phyloP scores from a whole-genome alignment of 345 rosid genomes.

The Laguncularia racemosa region DNA sequence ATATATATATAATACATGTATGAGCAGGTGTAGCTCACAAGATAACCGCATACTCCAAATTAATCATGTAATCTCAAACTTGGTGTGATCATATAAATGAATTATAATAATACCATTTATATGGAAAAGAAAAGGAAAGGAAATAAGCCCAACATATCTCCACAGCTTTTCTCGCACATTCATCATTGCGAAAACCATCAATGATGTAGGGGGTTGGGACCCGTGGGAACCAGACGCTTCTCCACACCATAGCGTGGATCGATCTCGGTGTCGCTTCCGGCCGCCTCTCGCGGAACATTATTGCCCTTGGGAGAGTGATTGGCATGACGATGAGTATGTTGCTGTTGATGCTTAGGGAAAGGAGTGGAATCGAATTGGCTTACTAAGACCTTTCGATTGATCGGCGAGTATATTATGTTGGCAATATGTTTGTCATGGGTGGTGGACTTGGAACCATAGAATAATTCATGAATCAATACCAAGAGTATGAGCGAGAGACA shows the following conservation, averaged over 20 bases:
- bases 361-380: constrained; percentile 54
- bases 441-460: constrained; percentile 25
- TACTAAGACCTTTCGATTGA: constrained; percentile 39
- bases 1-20: too few relatives aligned
- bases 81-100: too few relatives aligned
- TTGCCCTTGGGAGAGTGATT: too few relatives aligned
- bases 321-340: neutral
- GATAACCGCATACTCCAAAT: too few relatives aligned
- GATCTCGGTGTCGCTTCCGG: constrained; percentile 47
- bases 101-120: too few relatives aligned
- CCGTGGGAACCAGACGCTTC: constrained; percentile 87
- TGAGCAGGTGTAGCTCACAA: too few relatives aligned
- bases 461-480: constrained; percentile 32
- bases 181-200: constrained; percentile 16
- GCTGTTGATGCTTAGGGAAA: constrained; percentile 27
- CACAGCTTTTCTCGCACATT: too few relatives aligned
- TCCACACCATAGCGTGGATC: constrained; percentile 79
- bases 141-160: too few relatives aligned
- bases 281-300: neutral
- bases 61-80: too few relatives aligned
- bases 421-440: constrained; percentile 11
- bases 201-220: constrained; percentile 94
- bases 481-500: constrained; percentile 46
- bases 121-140: too few relatives aligned
- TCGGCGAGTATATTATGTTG: constrained; percentile 9